Evolutionary conservation across 352 stramenopile genomes (phyloP).

Genomic region (Globisporangium paddicum): DNA sequence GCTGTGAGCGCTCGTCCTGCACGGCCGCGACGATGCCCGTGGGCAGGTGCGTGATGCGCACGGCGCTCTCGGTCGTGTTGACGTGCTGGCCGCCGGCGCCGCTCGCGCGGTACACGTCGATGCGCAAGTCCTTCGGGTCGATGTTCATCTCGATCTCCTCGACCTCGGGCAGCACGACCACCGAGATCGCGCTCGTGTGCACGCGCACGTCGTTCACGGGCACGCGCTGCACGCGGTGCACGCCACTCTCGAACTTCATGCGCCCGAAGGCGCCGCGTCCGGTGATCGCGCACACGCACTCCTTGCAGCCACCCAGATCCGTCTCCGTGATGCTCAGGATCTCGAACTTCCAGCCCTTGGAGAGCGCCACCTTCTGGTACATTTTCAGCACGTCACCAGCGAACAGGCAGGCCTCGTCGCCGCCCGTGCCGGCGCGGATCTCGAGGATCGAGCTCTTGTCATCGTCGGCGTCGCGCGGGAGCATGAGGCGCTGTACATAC

Average conservation of each 20-base stretch:
- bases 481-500: conserved; percentile 49
- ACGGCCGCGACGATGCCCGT: conserved; percentile 89
- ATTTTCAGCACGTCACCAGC: conserved; percentile 91
- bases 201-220: conserved; percentile 95
- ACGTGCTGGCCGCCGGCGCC: conserved; percentile 98
- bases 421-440: conserved; percentile 94
- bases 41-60: conserved; percentile 96
- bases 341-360: conserved; percentile 90
- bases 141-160: conserved; percentile 88
- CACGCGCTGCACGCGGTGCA: conserved; percentile 97
- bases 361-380: conserved; percentile 87
- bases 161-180: conserved; percentile 94
- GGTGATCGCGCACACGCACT: conserved; percentile 67
- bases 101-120: conserved; percentile 96
- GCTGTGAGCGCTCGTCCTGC: conserved; percentile 95
- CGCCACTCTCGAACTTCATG: conserved; percentile 97
- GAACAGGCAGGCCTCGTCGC: conserved; percentile 96
- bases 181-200: conserved; percentile 97
- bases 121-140: conserved; percentile 94
- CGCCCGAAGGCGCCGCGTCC: conserved; percentile 91
- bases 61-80: conserved; percentile 98
- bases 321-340: conserved; percentile 84
- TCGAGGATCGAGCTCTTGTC: conserved; percentile 97
- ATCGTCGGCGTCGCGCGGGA: conserved; percentile 86
- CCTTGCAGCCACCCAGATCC: conserved; percentile 81